Evolutionary conservation across 805 yeast species (phyloP).

Genomic region (Grigorovia humatica): DNA sequence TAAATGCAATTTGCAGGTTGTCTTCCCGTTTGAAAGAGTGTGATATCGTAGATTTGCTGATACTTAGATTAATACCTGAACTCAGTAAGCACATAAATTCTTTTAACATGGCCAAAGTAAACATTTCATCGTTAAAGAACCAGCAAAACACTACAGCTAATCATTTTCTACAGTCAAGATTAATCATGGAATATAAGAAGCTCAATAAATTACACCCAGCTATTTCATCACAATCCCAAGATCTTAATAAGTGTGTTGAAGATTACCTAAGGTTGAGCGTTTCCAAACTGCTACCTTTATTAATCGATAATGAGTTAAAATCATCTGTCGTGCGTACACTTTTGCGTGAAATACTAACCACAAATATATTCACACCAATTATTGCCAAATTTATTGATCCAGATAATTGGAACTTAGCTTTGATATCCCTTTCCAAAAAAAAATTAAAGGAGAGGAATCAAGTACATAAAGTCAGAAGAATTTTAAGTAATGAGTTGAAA

Average conservation of each 20-base stretch:
- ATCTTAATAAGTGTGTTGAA: slow-evolving; percentile 36
- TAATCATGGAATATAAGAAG: slow-evolving; percentile 32
- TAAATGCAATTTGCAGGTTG: slow-evolving; percentile 33
- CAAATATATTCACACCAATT: slow-evolving; percentile 46
- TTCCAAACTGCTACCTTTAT: slow-evolving; percentile 32
- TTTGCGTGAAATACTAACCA: slow-evolving; percentile 52
- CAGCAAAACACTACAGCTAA: neutral
- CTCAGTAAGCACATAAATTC: slow-evolving; percentile 51
- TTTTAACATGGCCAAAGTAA: neutral
- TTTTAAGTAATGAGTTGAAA: slow-evolving; percentile 54
- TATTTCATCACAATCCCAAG: slow-evolving; percentile 30
- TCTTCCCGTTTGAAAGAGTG: slow-evolving; percentile 33
- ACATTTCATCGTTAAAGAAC: neutral
- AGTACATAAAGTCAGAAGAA: slow-evolving; percentile 60
- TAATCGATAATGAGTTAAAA: slow-evolving; percentile 38
- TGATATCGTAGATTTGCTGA: slow-evolving; percentile 49
- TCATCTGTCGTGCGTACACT: slow-evolving; percentile 42
- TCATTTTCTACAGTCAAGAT: slow-evolving; percentile 25
- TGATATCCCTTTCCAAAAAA: slow-evolving; percentile 50
- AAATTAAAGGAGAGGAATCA: slow-evolving; percentile 64
- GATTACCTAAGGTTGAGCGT: slow-evolving; percentile 38
- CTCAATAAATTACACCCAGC: slow-evolving; percentile 47
- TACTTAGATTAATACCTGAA: slow-evolving; percentile 51
- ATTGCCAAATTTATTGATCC: slow-evolving; percentile 49
- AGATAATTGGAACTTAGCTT: slow-evolving; percentile 62